A percentile compares a stretch with the other conserved stretches of the same genome.
Evolutionary conservation across 140 eudicot species (phyloP).

Genomic region (Cichorium intybus): DNA sequence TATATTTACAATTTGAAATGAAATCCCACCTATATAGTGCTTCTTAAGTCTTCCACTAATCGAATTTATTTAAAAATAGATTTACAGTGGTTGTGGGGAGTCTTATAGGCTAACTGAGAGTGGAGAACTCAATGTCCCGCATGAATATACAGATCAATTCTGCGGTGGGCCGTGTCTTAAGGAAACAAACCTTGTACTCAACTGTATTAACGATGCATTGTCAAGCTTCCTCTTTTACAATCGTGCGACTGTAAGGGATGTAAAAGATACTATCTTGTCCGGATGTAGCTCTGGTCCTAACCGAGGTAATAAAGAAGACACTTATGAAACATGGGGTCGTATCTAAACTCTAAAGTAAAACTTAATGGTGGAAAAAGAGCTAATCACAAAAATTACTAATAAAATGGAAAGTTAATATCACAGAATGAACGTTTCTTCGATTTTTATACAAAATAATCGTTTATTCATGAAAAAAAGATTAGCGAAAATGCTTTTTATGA

Average conservation of each 20-base stretch:
- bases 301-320: conserved; percentile 43
- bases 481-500: too few species aligned
- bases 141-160: conserved; percentile 47
- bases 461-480: too few species aligned
- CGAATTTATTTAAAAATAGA: conserved; percentile 28
- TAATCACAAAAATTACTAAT: too few species aligned
- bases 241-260: conserved; percentile 44
- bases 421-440: too few species aligned
- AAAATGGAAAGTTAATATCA: too few species aligned
- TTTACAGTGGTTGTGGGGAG: conserved; percentile 56
- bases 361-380: not conserved
- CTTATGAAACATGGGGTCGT: not conserved
- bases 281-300: conserved; percentile 67
- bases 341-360: not conserved
- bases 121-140: conserved; percentile 59
- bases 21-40: not conserved
- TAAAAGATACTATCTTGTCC: conserved; percentile 49
- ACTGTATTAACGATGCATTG: conserved; percentile 48
- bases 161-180: conserved; percentile 65
- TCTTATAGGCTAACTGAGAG: conserved; percentile 54
- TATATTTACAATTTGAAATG: not conserved
- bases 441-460: too few species aligned
- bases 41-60: not conserved
- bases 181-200: conserved; percentile 70
- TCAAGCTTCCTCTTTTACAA: conserved; percentile 56